These are phyloP conservation scores for Daldinia sp. DNA, from an alignment of 2,329 filamentous ascomycete species.

Conservation along the genomic window DNA sequence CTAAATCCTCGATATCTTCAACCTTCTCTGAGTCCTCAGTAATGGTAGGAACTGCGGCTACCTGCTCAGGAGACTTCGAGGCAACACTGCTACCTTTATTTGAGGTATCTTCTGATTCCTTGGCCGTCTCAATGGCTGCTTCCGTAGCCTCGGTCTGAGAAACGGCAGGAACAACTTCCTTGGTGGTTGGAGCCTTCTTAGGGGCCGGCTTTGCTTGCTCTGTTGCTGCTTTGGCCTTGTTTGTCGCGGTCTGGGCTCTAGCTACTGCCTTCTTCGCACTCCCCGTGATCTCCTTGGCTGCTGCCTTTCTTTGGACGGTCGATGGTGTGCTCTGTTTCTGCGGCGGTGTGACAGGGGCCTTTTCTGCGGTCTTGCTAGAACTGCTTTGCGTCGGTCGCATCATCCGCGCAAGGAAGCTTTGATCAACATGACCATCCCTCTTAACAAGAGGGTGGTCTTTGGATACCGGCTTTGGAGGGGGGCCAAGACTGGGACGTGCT, in stretches of 20 bases:
- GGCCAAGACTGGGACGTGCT: slow-evolving; percentile 63
- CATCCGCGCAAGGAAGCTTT: slow-evolving; percentile 81
- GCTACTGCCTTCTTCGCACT: slow-evolving; percentile 41
- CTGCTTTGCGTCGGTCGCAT: slow-evolving; percentile 78
- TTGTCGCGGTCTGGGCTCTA: slow-evolving; percentile 39
- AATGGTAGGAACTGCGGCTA: slow-evolving; percentile 15
- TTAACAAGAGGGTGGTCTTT: slow-evolving; percentile 57
- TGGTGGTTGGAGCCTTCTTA: slow-evolving; percentile 37
- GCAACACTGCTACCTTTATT: neutral
- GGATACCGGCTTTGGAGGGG: slow-evolving; percentile 65
- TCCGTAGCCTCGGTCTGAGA: slow-evolving; percentile 38
- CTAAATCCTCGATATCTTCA: slow-evolving; percentile 43
- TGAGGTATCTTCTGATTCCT: slow-evolving; percentile 33
- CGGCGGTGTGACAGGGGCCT: slow-evolving; percentile 60
- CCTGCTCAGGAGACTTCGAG: slow-evolving; percentile 5
- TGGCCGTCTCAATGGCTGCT: slow-evolving; percentile 32
- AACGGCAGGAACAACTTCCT: slow-evolving; percentile 40
- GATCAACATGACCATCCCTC: slow-evolving; percentile 66
- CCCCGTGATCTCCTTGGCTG: slow-evolving; percentile 36
- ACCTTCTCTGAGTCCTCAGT: slow-evolving; percentile 38
- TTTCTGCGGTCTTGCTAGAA: slow-evolving; percentile 72
- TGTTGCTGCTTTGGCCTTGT: slow-evolving; percentile 38
- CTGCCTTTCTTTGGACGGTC: slow-evolving; percentile 30
- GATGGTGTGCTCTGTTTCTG: slow-evolving; percentile 47
- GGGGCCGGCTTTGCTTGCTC: slow-evolving; percentile 32